A percentile compares a stretch with the other conserved stretches of the same genome.
Conservation (phyloP, 1,139 yeast genomes). For the Cylindricascospora bacillispora region DNA sequence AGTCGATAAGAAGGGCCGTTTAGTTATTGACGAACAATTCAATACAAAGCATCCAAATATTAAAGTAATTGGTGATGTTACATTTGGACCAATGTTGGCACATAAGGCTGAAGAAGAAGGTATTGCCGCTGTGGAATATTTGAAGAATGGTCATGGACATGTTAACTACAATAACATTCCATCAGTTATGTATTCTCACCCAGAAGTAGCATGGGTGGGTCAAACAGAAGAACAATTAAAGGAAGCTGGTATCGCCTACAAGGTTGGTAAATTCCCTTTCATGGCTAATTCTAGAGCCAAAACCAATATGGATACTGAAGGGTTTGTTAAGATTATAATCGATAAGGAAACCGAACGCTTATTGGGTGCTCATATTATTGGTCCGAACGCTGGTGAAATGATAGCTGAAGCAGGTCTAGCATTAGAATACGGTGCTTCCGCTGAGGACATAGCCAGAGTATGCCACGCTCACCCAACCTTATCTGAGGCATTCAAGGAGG, state of each 20-base stretch:
- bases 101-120: slow-evolving; percentile 99
- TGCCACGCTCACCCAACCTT: slow-evolving; percentile 99
- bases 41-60: slow-evolving; percentile 87
- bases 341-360: slow-evolving; percentile 97
- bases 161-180: slow-evolving; percentile 98
- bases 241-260: slow-evolving; percentile 84
- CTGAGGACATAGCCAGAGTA: slow-evolving; percentile 94
- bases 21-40: slow-evolving; percentile 88
- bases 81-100: slow-evolving; percentile 98
- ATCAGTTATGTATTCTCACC: slow-evolving; percentile 96
- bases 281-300: slow-evolving; percentile 98
- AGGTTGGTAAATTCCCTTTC: slow-evolving; percentile 96
- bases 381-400: slow-evolving; percentile 99
- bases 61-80: slow-evolving; percentile 95
- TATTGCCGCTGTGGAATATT: slow-evolving; percentile 93
- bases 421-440: slow-evolving; percentile 95
- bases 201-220: slow-evolving; percentile 99
- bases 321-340: slow-evolving; percentile 88
- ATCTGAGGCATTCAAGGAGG: slow-evolving; percentile 97
- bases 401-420: slow-evolving; percentile 98
- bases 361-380: slow-evolving; percentile 93
- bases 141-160: slow-evolving; percentile 91
- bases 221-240: slow-evolving; percentile 91
- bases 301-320: slow-evolving; percentile 94
- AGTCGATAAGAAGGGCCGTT: slow-evolving; percentile 80